Evolutionary conservation across 1,139 yeast genomes (phyloP), one percentile per base, ranked within the genome.

Genomic region (Williopsis jadinii): DNA sequence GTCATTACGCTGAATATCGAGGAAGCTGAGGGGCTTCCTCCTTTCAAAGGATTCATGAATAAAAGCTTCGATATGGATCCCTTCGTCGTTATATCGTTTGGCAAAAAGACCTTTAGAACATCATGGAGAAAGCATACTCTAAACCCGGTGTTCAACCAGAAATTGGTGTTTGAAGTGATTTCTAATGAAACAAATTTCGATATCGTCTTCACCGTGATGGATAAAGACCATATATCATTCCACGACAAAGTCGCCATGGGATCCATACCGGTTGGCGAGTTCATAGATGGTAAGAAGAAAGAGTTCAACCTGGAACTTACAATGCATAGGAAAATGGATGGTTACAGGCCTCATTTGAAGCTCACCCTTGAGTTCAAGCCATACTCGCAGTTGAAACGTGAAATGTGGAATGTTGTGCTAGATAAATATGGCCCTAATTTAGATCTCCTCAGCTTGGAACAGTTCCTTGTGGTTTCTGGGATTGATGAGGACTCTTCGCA

Each of bases 31-130:
- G 88, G 77, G 41, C 62, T 85, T 34, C 95, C 95, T 2, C 83
- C 87, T 0, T 67, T 77, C 36, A 70, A 66, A 43, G 79, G 75
- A 51, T 65, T 76, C 30, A 71, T 82, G 1, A 30, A 40, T 11
- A 77, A 88, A 15, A 81, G 92, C 0, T 92, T 83, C 55, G 96
- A 88, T 59, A 86, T 92, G 95, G 98, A 92, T 56, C 97, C 98
- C 0, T 92, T 90, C 63, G 95, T 90, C 6, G 92, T 90, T 13
- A 81, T 86, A 1, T 81, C 96, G 0, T 87, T 90, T 60, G 97
- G 97, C 11, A 83, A 85, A 55, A 83, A 84, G 49, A 87, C 94
- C 0, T 90, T 79, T 60, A 75, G 95, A 51, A 88, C 97, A 0
- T 82, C 92, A 24, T 84, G 88, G 80, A 76, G 81, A 52, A 75